Evolutionary conservation across 768 basidiomycete genomes (phyloP), one percentile per base, ranked within the genome.

Genomic region (Xerocomellus amylosporus): DNA sequence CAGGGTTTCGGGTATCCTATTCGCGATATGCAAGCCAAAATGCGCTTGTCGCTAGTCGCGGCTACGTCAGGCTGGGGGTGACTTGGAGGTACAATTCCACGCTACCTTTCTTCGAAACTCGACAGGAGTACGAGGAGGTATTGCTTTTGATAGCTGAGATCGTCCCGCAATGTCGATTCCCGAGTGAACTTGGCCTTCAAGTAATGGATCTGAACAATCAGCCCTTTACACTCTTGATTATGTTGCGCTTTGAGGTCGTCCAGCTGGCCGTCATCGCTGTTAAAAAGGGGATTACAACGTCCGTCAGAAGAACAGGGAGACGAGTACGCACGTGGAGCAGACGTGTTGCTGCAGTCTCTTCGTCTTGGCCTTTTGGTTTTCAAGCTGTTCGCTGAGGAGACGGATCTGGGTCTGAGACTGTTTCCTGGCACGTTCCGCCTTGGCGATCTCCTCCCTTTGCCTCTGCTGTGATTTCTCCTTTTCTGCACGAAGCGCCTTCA

Each of bases 121-220:
- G 80, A 67, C 24, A 97, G 72, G n/a, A 95, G 75, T 3, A 85
- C 72, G 9, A 94, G 74, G 12, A 98, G 77, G 68, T 98, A 98
- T 44, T 80, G 75, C 68, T 99, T 99, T 75, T 98, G 97, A 64
- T 93, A 85, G 15, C 79, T 76, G 42, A 98, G 77, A 61, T 85
- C 86, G 54, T 76, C 77, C 33, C 96, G 82, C 76, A 97, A 82
- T 1, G 79, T 77, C 10, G 86, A 82, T 73, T 99, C 97, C 24
- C 96, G 81, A 3, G 83, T 88, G 71, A 87, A 95, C 66, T 92
- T 93, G 51, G 89, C 88, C 69, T 98, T 96, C 61, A 98, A 78
- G 71, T 97, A 98, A 39, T 79, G 81, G 54, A 97, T 93, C 69
- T 97, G 93, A 8, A 91, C 83, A 46, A 98, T 85, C 19, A 98